Conservation (phyloP, 352 stramenopile species). For the Blastocystis sp. region DNA sequence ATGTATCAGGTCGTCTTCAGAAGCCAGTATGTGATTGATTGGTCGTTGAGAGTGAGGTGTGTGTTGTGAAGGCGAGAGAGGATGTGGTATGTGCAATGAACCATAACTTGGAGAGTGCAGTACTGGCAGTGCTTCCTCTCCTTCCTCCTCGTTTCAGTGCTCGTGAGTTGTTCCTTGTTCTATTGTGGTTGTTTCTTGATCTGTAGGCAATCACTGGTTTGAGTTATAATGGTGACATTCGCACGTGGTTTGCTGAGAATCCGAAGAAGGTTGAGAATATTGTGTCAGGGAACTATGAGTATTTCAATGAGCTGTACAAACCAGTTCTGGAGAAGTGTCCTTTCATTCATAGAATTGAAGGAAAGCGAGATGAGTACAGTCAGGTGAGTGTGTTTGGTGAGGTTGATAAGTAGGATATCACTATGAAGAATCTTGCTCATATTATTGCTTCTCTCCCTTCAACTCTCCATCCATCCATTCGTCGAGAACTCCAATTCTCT, state of each 20-base stretch:
- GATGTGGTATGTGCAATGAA: conserved; percentile 13
- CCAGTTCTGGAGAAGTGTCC: conserved; percentile 5
- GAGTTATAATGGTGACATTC: conserved; percentile 66
- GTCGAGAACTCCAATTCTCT: not conserved
- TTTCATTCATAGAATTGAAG: conserved; percentile 12
- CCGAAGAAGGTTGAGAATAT: conserved; percentile 68
- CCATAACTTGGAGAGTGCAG: conserved; percentile 34
- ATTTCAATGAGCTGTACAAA: conserved; percentile 47
- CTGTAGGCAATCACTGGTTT: conserved; percentile 53
- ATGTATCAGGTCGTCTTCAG: conserved; percentile 60
- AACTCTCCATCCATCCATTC: conserved; percentile 16
- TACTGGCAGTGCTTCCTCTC: conserved; percentile 26
- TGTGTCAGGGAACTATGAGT: conserved; percentile 37
- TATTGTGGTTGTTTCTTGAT: not conserved
- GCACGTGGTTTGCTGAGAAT: conserved; percentile 66
- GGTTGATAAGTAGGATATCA: conserved; percentile 33
- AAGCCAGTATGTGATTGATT: not conserved
- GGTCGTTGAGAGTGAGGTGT: conserved; percentile 5
- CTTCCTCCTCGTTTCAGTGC: conserved; percentile 6
- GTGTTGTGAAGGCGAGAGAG: not conserved
- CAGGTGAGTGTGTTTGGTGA: not conserved
- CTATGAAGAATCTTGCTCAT: conserved; percentile 8
- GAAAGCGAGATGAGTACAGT: not conserved
- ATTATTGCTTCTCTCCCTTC: conserved; percentile 9
- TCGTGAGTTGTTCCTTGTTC: conserved; percentile 39